Conservation (phyloP, 164 flowering plant genomes). For the Aristolochia contorta region DNA sequence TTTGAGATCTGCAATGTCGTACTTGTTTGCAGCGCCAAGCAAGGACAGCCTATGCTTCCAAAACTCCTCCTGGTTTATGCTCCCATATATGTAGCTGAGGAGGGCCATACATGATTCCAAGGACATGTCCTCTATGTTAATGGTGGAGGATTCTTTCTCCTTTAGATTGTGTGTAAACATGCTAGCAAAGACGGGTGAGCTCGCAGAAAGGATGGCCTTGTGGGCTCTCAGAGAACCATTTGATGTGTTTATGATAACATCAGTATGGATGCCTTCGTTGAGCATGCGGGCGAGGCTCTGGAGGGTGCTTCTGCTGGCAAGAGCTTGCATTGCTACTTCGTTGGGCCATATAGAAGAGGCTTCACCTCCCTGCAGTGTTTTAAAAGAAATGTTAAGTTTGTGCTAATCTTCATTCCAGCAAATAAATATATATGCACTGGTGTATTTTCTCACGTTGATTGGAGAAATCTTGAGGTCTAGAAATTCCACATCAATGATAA, state of each 20-base stretch:
- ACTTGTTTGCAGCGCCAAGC: conserved; percentile 85
- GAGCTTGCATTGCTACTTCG: conserved; percentile 42
- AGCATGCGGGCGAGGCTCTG: conserved; percentile 80
- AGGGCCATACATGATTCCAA: conserved; percentile 64
- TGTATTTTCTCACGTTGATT: conserved; percentile 37
- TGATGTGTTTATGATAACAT: conserved; percentile 63
- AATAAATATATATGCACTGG: background rate
- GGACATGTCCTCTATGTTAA: conserved; percentile 72
- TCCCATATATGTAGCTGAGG: conserved; percentile 72
- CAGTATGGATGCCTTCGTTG: conserved; percentile 64
- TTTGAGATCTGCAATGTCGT: conserved; percentile 62
- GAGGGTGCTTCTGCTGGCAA: conserved; percentile 44
- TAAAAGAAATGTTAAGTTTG: background rate
- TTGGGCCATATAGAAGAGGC: conserved; percentile 61
- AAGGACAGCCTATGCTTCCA: conserved; percentile 75
- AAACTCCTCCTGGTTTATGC: conserved; percentile 69
- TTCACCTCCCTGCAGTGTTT: conserved; percentile 54
- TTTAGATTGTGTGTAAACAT: conserved; percentile 74
- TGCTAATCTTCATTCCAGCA: background rate
- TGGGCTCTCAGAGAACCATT: conserved; percentile 69
- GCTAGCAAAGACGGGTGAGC: conserved; percentile 79
- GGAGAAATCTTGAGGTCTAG: conserved; percentile 66
- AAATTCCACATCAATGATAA: conserved; percentile 84
- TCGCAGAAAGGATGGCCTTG: conserved; percentile 70
- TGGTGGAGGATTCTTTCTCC: conserved; percentile 77